A percentile compares a stretch with the other conserved stretches of the same genome.
Evolutionary conservation across 139 green algal species (phyloP).

Genomic region (Coelastrella sp.): DNA sequence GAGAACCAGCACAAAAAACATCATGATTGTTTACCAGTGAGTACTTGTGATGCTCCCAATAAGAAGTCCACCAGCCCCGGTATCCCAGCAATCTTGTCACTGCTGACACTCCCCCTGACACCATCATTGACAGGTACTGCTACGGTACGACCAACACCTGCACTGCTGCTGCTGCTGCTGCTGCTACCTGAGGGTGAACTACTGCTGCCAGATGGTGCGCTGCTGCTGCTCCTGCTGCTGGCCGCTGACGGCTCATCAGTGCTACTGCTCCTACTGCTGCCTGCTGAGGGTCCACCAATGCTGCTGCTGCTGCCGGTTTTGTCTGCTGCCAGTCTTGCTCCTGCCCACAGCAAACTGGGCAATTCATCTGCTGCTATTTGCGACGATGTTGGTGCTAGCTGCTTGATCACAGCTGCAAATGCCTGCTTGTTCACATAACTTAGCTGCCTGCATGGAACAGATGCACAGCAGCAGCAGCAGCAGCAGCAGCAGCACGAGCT

Average conservation of each 20-base stretch:
- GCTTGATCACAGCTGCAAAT: neutral
- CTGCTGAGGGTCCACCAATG: neutral
- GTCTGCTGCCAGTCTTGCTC: neutral
- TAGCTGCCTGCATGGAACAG: slow-evolving; percentile 22
- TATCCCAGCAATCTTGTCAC: neutral
- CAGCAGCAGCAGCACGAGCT: too few species aligned
- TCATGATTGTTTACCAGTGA: neutral
- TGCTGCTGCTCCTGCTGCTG: neutral
- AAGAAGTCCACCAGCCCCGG: slow-evolving; percentile 13
- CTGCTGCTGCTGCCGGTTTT: neutral
- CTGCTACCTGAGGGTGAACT: too few species aligned
- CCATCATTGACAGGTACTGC: neutral
- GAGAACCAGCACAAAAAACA: neutral
- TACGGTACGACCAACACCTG: neutral
- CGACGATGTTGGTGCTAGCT: neutral
- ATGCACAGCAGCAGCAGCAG: too few species aligned
- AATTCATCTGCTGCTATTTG: slow-evolving; percentile 26
- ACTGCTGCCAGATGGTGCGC: neutral
- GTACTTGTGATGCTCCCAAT: slow-evolving; percentile 18
- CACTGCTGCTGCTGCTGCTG: slow-evolving; percentile 18
- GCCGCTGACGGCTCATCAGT: too few species aligned
- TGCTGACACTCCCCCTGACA: slow-evolving; percentile 6
- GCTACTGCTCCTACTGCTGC: slow-evolving; percentile 31
- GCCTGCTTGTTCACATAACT: slow-evolving; percentile 3
- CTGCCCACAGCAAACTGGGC: slow-evolving; percentile 26